Evolutionary conservation across 768 basidiomycete genomes (phyloP).

Genomic region (Chalciporus chontae): DNA sequence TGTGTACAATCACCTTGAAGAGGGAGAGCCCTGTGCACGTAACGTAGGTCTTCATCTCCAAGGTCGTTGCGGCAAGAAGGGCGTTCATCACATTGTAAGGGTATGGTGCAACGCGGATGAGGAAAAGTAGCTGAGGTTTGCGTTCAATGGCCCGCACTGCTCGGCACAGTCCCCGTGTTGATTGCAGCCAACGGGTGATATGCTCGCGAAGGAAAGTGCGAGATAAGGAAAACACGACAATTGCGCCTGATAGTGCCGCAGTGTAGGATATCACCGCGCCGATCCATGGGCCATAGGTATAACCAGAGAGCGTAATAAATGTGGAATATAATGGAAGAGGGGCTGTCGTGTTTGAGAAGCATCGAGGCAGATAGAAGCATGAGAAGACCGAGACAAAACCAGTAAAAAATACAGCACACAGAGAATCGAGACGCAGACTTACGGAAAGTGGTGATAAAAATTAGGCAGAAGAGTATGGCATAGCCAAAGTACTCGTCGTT

Average conservation of each 20-base stretch:
- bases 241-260: conserved; percentile 80
- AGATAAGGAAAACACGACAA: conserved; percentile 79
- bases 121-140: conserved; percentile 82
- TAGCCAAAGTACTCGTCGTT: conserved; percentile 71
- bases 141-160: conserved; percentile 86
- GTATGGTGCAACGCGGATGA: conserved; percentile 89
- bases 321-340: conserved; percentile 92
- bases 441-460: conserved; percentile 88
- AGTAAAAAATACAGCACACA: conserved; percentile 9
- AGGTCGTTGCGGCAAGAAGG: conserved; percentile 80
- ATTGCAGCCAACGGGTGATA: conserved; percentile 72
- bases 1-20: conserved; percentile 90
- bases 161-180: conserved; percentile 67
- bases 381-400: conserved; percentile 2
- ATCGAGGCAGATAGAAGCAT: conserved; percentile 8
- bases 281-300: conserved; percentile 81
- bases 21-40: conserved; percentile 78
- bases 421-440: conserved; percentile 32
- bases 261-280: conserved; percentile 86
- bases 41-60: conserved; percentile 76
- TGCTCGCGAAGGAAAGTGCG: conserved; percentile 66
- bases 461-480: conserved; percentile 74
- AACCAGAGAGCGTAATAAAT: conserved; percentile 87
- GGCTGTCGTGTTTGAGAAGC: conserved; percentile 42
- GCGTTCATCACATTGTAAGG: conserved; percentile 96